Base-by-base conservation (phyloP, 352 stramenopile species). In the Globisporangium camurandrum region DNA sequence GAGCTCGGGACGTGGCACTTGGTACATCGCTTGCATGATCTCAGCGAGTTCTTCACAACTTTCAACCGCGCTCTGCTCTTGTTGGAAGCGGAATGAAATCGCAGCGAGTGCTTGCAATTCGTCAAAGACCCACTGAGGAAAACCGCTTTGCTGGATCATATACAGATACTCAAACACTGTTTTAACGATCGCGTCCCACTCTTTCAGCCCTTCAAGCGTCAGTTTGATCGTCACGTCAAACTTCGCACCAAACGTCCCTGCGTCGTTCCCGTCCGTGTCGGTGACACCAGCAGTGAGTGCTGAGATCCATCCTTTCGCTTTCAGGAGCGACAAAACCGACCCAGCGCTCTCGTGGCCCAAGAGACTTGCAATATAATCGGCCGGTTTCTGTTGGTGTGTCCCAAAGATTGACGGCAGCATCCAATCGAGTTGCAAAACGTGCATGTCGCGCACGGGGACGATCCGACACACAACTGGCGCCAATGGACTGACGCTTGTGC, bases 311-410 rank as follows among this genome's bases (percentile, higher is more conserved):
- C 80, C 76, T 5, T 62, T 61, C n/a, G 69, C 56, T 47, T 93
- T 93, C 12, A 93, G 64, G 59, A 86, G 62, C 28, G 76, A 89
- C 17, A 95, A 56, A 22, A 95, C 64, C 1, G 79, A 92, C 16
- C 84, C 84, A 69, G 89, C 73, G 40, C 77, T 86, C 63, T 95
- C 84, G 51, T 95, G 75, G 2, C 84, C 84, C 5, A 93, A 54
- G 3, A 95, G 73, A 51, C 71, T 83, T 39, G 77, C 79, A 20
- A 95, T 67, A 36, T 91, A 92, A 44, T 91, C 78, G 19, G 78
- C 67, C 1, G 84, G 84, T 22, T 92, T 92, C 30, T 88, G 71
- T 23, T 74, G 68, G 61, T 93, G 71, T 11, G 67, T 50, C 6
- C 82, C 80, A 54, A 88, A 65, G 28, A 89, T 61, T 0, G 81